Percentiles rank a stretch among this genome's conserved stretches.
These are phyloP conservation scores for Claviceps sp. DNA, from an alignment of 2,329 filamentous ascomycete species.

Conservation along the genomic window DNA sequence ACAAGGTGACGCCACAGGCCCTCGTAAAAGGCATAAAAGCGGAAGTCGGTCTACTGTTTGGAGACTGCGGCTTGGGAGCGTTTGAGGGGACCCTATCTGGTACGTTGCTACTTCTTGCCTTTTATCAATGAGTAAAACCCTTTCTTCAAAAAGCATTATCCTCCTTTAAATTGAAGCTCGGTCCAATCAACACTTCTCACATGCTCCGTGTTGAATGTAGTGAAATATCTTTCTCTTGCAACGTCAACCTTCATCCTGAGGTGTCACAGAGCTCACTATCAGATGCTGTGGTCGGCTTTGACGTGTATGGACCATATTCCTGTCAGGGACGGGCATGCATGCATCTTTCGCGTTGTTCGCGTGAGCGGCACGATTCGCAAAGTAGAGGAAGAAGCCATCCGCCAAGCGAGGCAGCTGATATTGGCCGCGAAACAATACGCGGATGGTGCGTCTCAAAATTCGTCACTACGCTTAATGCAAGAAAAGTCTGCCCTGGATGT, in stretches of 20 bases:
- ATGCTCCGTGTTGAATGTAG: slow-evolving; percentile 26
- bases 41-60: slow-evolving; percentile 61
- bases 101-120: slow-evolving; percentile 20
- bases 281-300: slow-evolving; percentile 80
- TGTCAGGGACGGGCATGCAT: slow-evolving; percentile 44
- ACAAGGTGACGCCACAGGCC: slow-evolving; percentile 51
- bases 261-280: slow-evolving; percentile 68
- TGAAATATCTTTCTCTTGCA: slow-evolving; percentile 86
- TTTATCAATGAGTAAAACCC: not conserved
- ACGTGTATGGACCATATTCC: slow-evolving; percentile 65
- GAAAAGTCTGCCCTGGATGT: slow-evolving; percentile 27
- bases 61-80: slow-evolving; percentile 75
- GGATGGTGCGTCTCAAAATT: slow-evolving; percentile 6
- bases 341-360: slow-evolving; percentile 71
- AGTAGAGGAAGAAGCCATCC: slow-evolving; percentile 78
- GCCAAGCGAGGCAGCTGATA: slow-evolving; percentile 59
- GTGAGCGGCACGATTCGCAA: slow-evolving; percentile 91
- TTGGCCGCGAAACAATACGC: slow-evolving; percentile 44
- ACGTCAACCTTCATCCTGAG: slow-evolving; percentile 89
- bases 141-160: not conserved
- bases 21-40: slow-evolving; percentile 58
- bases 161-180: slow-evolving; percentile 1
- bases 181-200: not conserved
- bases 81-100: slow-evolving; percentile 56
- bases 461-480: slow-evolving; percentile 9